A percentile compares a stretch with the other conserved stretches of the same genome.
Conservation (phyloP, 192 early-diverging fungal genomes). For the Backusella australiensis region DNA sequence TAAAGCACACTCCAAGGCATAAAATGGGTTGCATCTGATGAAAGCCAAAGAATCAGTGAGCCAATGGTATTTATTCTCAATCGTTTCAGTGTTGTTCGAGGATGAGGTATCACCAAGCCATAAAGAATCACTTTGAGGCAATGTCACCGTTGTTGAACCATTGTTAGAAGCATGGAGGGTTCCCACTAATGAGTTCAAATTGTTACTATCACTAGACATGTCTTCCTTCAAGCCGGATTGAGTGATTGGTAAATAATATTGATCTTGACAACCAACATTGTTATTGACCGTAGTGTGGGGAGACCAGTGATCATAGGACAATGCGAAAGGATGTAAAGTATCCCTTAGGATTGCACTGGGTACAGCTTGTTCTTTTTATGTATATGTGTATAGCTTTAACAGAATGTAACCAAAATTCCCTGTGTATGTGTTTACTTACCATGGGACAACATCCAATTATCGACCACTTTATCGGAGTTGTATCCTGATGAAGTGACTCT, state of each 20-base stretch:
- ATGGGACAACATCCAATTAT: not conserved
- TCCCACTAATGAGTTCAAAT: not conserved
- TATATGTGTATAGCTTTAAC: not conserved
- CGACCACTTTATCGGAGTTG: not conserved
- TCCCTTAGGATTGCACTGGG: not conserved
- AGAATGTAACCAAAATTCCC: not conserved
- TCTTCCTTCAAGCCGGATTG: not conserved
- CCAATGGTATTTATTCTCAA: not conserved
- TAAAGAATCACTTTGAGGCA: not conserved
- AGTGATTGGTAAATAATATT: not conserved
- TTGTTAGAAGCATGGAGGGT: not conserved
- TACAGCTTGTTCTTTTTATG: not conserved
- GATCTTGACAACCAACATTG: not conserved
- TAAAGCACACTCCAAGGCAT: not conserved
- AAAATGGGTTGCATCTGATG: not conserved
- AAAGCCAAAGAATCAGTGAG: not conserved
- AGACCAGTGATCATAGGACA: not conserved
- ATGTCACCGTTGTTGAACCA: not conserved
- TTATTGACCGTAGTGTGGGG: not conserved
- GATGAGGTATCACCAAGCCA: not conserved
- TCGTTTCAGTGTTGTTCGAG: not conserved
- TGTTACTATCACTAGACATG: not conserved
- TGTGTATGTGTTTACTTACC: not conserved
- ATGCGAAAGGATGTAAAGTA: not conserved
- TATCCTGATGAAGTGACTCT: not conserved